Evolutionary conservation across 83 land plant genomes (phyloP).

Genomic region (Picea abies): DNA sequence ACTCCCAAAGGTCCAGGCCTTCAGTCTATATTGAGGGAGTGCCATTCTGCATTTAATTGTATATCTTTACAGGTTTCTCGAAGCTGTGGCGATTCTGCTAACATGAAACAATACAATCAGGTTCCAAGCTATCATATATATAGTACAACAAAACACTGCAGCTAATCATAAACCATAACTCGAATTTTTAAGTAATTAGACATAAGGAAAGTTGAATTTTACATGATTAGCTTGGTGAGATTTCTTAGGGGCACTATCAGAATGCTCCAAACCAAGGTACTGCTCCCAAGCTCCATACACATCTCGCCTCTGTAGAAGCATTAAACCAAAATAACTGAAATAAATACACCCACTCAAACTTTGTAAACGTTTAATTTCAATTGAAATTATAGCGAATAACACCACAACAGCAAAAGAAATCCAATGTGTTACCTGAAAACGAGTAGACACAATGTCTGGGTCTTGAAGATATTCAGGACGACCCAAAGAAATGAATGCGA

Average conservation of each 20-base stretch:
- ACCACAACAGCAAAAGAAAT: too few relatives aligned
- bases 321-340: background rate
- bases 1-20: too few relatives aligned
- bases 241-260: conserved; percentile 82
- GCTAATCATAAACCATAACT: too few relatives aligned
- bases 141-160: too few relatives aligned
- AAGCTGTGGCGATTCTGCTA: conserved; percentile 81
- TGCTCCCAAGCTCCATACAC: conserved; percentile 95
- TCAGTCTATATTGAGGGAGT: too few relatives aligned
- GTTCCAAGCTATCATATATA: too few relatives aligned
- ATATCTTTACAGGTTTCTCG: conserved; percentile 93
- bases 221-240: conserved; percentile 78
- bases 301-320: conserved; percentile 64
- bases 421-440: conserved; percentile 73
- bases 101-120: background rate
- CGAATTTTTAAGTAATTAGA: too few relatives aligned
- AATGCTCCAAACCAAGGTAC: conserved; percentile 90
- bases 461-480: conserved; percentile 94
- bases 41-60: conserved; percentile 42
- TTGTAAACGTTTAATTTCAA: too few relatives aligned
- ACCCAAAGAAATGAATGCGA: conserved; percentile 89
- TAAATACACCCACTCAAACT: background rate
- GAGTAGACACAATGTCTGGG: conserved; percentile 66
- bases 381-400: too few relatives aligned
- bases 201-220: background rate